Percentiles rank a stretch among this genome's conserved stretches.
Evolutionary conservation across 2,329 filamentous ascomycete species (phyloP).

Genomic region (Aspergillus fumigatiaffinis): DNA sequence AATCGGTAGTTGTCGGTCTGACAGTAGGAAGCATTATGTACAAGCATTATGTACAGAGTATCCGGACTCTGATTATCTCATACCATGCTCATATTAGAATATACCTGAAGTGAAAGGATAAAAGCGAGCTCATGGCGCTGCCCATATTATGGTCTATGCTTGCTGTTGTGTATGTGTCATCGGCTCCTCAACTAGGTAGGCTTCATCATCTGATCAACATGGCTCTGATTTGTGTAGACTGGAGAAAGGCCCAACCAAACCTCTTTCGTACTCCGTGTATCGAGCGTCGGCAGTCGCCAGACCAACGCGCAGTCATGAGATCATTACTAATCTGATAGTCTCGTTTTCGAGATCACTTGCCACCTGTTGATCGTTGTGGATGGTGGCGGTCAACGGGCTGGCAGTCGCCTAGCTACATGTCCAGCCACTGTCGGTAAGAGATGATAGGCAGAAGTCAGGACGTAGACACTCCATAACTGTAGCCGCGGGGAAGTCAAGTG

Average conservation of each 20-base stretch:
- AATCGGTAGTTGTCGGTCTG: not conserved
- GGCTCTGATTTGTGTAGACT: not conserved
- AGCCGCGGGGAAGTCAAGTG: not conserved
- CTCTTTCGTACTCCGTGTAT: not conserved
- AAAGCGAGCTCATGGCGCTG: not conserved
- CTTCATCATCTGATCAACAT: not conserved
- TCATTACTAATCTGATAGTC: not conserved
- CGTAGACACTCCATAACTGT: not conserved
- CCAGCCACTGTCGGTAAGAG: conserved; percentile 12
- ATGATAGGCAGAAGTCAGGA: not conserved
- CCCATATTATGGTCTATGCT: not conserved
- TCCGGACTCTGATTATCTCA: not conserved
- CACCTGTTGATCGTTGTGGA: conserved; percentile 2
- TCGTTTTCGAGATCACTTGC: not conserved
- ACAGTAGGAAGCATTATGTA: not conserved
- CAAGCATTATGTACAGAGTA: too few species aligned
- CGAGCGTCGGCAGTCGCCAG: not conserved
- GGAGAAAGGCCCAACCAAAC: not conserved
- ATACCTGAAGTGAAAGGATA: not conserved
- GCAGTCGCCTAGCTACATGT: conserved; percentile 14
- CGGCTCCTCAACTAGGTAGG: not conserved
- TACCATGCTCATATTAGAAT: not conserved
- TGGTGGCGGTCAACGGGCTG: conserved; percentile 11
- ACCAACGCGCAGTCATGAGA: not conserved
- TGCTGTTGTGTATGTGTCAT: not conserved